phyloP scores from a whole-genome alignment of 495 filamentous ascomycete species.

The Neurospora sp. region DNA sequence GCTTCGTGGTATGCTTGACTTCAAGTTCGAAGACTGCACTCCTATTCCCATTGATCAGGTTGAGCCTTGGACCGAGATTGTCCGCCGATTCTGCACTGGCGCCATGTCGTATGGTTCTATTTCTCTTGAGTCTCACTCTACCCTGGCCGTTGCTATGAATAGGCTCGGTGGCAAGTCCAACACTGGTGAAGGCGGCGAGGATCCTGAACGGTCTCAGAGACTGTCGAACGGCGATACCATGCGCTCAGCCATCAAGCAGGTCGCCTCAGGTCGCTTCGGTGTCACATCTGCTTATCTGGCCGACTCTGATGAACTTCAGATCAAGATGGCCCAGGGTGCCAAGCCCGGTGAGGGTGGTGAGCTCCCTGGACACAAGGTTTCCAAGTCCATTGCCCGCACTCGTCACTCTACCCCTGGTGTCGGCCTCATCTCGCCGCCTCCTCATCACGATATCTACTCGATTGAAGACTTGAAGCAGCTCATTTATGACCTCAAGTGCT shows the following conservation, averaged over 20 bases:
- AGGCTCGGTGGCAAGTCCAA: constrained; percentile 96
- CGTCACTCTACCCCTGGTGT: constrained; percentile 98
- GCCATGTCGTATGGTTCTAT: constrained; percentile 99
- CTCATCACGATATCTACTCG: constrained; percentile 98
- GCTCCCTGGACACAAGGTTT: constrained; percentile 96
- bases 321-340: constrained; percentile 99
- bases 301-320: constrained; percentile 96
- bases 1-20: constrained; percentile 91
- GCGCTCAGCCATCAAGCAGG: constrained; percentile 98
- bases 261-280: constrained; percentile 95
- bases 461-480: constrained; percentile 99
- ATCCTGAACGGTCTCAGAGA: constrained; percentile 78
- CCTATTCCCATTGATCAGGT: constrained; percentile 96
- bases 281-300: constrained; percentile 98
- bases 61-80: constrained; percentile 98
- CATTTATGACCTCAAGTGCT: constrained; percentile 97
- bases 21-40: constrained; percentile 82
- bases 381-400: constrained; percentile 89
- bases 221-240: constrained; percentile 95
- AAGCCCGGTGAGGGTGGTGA: constrained; percentile 99
- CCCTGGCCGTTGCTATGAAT: constrained; percentile 96
- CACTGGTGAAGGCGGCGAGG: constrained; percentile 97
- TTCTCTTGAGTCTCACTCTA: constrained; percentile 98
- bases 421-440: constrained; percentile 95
- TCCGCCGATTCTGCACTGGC: constrained; percentile 95